phyloP scores from a whole-genome alignment of 2,329 filamentous ascomycete genomes.

The Verticillium nubilum region DNA sequence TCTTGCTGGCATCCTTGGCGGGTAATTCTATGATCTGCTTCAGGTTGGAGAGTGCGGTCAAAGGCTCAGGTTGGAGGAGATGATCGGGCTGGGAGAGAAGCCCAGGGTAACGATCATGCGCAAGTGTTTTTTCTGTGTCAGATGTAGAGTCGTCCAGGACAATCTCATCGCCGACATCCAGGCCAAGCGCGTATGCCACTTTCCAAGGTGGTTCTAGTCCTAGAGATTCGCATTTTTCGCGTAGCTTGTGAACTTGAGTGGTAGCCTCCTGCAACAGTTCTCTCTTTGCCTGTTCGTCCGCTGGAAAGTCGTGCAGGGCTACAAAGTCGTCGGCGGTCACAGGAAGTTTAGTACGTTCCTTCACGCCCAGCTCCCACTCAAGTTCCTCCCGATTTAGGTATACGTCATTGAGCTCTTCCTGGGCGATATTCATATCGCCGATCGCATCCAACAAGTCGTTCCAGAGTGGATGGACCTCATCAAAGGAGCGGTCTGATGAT shows the following conservation, averaged over 20 bases:
- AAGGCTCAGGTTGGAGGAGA: slow-evolving; percentile 30
- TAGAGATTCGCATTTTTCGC: slow-evolving; percentile 36
- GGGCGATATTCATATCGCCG: slow-evolving; percentile 39
- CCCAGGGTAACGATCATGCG: slow-evolving; percentile 35
- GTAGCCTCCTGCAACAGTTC: slow-evolving; percentile 26
- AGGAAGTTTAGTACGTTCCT: slow-evolving; percentile 18
- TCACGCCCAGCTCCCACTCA: slow-evolving; percentile 28
- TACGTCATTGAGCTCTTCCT: slow-evolving; percentile 41
- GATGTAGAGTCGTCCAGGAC: slow-evolving; percentile 25
- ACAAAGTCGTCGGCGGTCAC: slow-evolving; percentile 33
- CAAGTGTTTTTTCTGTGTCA: slow-evolving; percentile 22
- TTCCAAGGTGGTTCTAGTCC: slow-evolving; percentile 32
- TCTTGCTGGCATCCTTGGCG: slow-evolving; percentile 24
- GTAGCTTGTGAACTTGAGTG: slow-evolving; percentile 27
- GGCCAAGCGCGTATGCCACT: slow-evolving; percentile 34
- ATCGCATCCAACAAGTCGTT: slow-evolving; percentile 34
- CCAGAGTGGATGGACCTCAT: slow-evolving; percentile 43
- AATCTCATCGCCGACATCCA: slow-evolving; percentile 34
- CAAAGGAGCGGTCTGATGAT: slow-evolving; percentile 23
- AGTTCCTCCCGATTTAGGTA: slow-evolving; percentile 29
- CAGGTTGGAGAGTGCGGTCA: slow-evolving; percentile 35
- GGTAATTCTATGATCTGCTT: slow-evolving; percentile 31
- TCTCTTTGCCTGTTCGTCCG: slow-evolving; percentile 26
- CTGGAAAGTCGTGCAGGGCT: slow-evolving; percentile 37
- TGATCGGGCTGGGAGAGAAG: slow-evolving; percentile 45